Evolutionary conservation across 306 rosid genomes (phyloP), one percentile per base, ranked within the genome.

Genomic region (Macrotyloma uniflorum): DNA sequence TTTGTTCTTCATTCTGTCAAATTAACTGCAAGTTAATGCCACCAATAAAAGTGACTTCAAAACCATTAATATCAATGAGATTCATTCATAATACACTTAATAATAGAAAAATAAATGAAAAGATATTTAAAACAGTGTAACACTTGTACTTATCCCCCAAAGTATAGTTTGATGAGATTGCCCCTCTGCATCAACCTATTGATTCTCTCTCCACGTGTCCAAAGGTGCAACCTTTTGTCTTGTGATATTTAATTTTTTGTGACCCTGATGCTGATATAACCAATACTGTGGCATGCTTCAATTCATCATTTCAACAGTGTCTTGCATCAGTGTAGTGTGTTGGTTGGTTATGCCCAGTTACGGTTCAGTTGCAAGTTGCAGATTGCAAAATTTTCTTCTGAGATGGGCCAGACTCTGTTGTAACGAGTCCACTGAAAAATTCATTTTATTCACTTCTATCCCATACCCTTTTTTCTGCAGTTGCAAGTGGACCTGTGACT

Each of bases 401-500:
- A 46, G 50, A 80, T 80, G 83, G 85, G 64, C 20, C 43, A 47
- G n/a, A 7, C 10, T 78, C 66, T 67, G 42, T 42, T 28, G 53
- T 20, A 36, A 12, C 16, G 66, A 59, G 54, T 79, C 24, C 68
- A 22, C 3, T 12, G 30, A 46, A 15, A 62, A 54, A 55, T 6
- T 7, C 23, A 15, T 35, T 80, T 57, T 61, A 1, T 84, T 57
- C 26, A 9, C 14, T 40, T 35, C 50, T 46, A n/a, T 32, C 81
- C 83, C 85, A 67, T 81, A 19, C 75, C 81, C 54, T 43, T 77
- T 75, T 24, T 43, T 35, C 1, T 59, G 83, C n/a, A 61, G 35
- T 33, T 81, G 20, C 81, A 61, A 68, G 85, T 68, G 83, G 85
- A 78, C 70, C 55, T 24, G 61, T 80, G 55, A 77, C 23, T 72